Evolutionary conservation across 805 yeast genomes (phyloP).

Genomic region (Kodamaea fukazawae): DNA sequence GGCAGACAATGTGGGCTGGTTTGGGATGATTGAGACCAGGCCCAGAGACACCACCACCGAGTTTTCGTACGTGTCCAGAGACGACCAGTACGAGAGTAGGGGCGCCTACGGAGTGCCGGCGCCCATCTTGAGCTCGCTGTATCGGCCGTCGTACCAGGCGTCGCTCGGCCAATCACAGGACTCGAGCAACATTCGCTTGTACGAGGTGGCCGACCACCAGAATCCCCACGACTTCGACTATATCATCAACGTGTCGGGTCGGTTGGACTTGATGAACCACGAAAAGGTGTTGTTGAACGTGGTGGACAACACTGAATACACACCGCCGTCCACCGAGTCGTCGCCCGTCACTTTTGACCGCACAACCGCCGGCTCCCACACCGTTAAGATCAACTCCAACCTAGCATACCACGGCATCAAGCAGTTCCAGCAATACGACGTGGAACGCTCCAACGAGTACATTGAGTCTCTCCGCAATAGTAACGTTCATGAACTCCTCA

Average conservation of each 20-base stretch:
- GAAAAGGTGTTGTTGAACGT: conserved; percentile 30
- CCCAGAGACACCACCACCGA: conserved; percentile 17
- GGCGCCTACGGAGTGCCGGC: conserved; percentile 20
- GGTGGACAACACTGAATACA: conserved; percentile 36
- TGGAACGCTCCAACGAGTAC: conserved; percentile 30
- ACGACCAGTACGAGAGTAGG: conserved; percentile 10
- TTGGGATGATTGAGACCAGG: conserved; percentile 22
- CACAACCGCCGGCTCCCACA: conserved; percentile 18
- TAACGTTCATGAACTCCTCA: conserved; percentile 33
- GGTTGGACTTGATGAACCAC: conserved; percentile 1
- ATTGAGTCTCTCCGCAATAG: conserved; percentile 30
- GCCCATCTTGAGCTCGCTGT: conserved; percentile 28
- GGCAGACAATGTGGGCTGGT: conserved; percentile 31
- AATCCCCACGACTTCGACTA: conserved; percentile 2
- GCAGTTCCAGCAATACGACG: conserved; percentile 28
- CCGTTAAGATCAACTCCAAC: conserved; percentile 32
- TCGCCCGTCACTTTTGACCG: conserved; percentile 22
- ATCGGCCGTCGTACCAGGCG: conserved; percentile 22
- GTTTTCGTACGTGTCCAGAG: conserved; percentile 16
- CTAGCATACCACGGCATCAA: conserved; percentile 28
- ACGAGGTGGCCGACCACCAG: conserved; percentile 1
- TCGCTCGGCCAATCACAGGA: conserved; percentile 1
- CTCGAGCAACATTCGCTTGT: conserved; percentile 4
- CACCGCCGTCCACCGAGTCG: conserved; percentile 34
- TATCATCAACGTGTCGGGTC: conserved; percentile 8